Evolutionary conservation across 805 yeast species (phyloP).

Genomic region (Nematodospora valgi): DNA sequence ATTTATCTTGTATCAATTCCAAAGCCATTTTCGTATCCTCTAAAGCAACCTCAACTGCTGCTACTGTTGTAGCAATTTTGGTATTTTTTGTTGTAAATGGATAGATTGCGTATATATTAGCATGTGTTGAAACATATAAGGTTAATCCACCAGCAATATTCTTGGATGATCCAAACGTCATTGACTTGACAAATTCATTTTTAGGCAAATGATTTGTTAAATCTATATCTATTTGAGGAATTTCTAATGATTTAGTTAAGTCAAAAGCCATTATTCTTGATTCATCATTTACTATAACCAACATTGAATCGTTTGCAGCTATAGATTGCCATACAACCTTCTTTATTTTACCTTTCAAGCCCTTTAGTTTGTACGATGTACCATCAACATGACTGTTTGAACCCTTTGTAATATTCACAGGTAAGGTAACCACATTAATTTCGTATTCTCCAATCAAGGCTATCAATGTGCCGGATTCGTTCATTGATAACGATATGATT

Average conservation of each 20-base stretch:
- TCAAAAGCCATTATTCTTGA: conserved; percentile 19
- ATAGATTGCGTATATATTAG: conserved; percentile 23
- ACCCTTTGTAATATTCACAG: conserved; percentile 12
- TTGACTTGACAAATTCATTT: conserved; percentile 18
- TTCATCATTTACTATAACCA: conserved; percentile 23
- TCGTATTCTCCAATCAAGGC: conserved; percentile 35
- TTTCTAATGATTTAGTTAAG: conserved; percentile 14
- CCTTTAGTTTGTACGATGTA: conserved; percentile 13
- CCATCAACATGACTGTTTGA: background rate
- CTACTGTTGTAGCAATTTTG: conserved; percentile 15
- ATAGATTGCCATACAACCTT: conserved; percentile 26
- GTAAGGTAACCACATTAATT: conserved; percentile 29
- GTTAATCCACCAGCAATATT: conserved; percentile 26
- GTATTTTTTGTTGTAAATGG: conserved; percentile 22
- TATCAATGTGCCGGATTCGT: conserved; percentile 39
- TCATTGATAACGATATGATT: conserved; percentile 33
- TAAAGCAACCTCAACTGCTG: conserved; percentile 9
- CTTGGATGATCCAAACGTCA: conserved; percentile 25
- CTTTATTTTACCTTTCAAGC: conserved; percentile 13
- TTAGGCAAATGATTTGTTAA: conserved; percentile 11
- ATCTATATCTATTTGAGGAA: conserved; percentile 19
- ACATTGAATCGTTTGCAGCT: conserved; percentile 16
- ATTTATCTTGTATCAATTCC: conserved; percentile 11
- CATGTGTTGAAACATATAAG: conserved; percentile 23
- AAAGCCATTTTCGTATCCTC: conserved; percentile 11